Evolutionary conservation across 106 monocot species (phyloP), one percentile per base, ranked within the genome.

Genomic region (Dendrobium huoshanense): DNA sequence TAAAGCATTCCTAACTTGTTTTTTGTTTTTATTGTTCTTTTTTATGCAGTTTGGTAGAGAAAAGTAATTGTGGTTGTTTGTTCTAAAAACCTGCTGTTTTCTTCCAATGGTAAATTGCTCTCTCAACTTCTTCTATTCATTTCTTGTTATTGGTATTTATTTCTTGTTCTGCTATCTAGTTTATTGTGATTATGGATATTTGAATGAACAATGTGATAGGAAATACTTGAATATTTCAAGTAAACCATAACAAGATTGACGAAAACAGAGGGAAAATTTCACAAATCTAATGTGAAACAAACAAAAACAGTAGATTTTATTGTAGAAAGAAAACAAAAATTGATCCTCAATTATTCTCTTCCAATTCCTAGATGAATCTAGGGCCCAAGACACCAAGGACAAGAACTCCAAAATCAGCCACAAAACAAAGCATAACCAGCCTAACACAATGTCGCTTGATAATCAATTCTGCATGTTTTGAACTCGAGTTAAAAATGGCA

Each of bases 41-140:
- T 16, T 16, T 5, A 3, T 44, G 19, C 74, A 74, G 74, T 19
- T 74, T 20, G 16, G 19, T 43, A 40, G 37, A 16, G 72, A 72
- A 40, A 40, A 37, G 16, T n/a, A 37, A 2, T 72, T 72, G 16
- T 72, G 29, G 72, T 37, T 40, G 40, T 33, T 72, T 10, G 29
- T 72, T 29, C 72, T 72, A 19, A 8, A 43, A 74, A 29, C 43
- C 42, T 11, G 2, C 15, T 74, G 68, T 74, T 41, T 43, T 20
- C 9, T 74, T 74, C 43, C 41, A 44, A 74, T 74, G 74, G 74
- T 74, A 43, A 74, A n/a, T 42, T 74, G 19, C 17, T 20, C 17
- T 20, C n/a, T 13, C 41, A 43, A 74, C 73, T 31, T 43, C 9
- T 37, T 4, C 70, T 70, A 31, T 70, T 37, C 70, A 70, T 70